phyloP scores from a whole-genome alignment of 73 alveolate species.

The Tetrahymena borealis region DNA sequence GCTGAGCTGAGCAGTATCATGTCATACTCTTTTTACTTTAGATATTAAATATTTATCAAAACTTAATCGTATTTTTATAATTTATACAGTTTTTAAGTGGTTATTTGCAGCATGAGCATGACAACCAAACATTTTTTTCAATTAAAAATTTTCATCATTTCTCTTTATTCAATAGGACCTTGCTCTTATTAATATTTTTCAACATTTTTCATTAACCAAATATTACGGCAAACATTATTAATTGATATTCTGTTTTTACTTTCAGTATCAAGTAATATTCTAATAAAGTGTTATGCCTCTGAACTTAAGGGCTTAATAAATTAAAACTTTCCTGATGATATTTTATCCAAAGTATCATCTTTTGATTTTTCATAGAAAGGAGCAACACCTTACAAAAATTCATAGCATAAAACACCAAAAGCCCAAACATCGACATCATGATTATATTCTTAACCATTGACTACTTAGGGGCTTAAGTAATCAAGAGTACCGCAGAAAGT shows the following conservation, averaged over 20 bases:
- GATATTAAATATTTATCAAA: too few species aligned
- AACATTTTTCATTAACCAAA: background rate
- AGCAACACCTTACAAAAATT: constrained; percentile 27
- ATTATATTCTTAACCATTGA: constrained; percentile 69
- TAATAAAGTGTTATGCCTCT: background rate
- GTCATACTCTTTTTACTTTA: too few species aligned
- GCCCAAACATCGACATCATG: constrained; percentile 90
- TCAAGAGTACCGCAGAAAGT: constrained; percentile 95
- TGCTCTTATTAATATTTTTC: background rate
- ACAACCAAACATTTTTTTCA: background rate
- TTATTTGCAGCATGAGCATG: background rate
- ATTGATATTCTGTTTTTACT: background rate
- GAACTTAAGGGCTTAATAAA: background rate
- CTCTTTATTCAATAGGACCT: background rate
- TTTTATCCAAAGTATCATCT: background rate
- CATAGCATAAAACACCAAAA: constrained; percentile 58
- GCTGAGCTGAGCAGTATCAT: too few species aligned
- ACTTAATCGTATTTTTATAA: background rate
- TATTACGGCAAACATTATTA: background rate
- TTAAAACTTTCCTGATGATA: background rate
- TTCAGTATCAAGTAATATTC: background rate
- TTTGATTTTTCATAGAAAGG: background rate
- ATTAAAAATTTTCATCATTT: background rate
- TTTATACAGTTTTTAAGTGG: background rate
- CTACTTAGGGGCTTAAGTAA: constrained; percentile 90